These are phyloP conservation scores for Fusarium sp. DNA, from an alignment of 2,329 filamentous ascomycete genomes.

Conservation along the genomic window DNA sequence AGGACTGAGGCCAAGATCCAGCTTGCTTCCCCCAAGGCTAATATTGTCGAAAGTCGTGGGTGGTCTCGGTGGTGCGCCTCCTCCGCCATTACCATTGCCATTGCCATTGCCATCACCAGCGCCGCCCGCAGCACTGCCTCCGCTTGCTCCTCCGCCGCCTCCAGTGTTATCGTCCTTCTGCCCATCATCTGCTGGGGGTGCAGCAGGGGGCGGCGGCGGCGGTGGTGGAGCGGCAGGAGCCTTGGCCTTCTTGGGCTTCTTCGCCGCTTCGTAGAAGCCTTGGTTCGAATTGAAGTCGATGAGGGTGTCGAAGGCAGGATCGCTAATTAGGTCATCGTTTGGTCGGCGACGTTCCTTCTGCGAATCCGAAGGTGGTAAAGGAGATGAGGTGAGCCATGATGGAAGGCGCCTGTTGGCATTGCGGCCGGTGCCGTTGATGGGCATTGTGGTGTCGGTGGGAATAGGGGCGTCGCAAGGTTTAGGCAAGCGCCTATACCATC, in stretches of 20 bases:
- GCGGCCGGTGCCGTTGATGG: conserved; percentile 49
- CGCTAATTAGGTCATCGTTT: conserved; percentile 55
- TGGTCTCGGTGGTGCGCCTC: conserved; percentile 53
- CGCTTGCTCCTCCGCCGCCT: conserved; percentile 46
- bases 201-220: conserved; percentile 32
- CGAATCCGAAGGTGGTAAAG: conserved; percentile 36
- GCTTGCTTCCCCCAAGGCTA: conserved; percentile 70
- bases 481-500: conserved; percentile 50
- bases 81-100: conserved; percentile 52
- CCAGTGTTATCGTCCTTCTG: conserved; percentile 46
- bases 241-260: conserved; percentile 63
- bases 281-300: conserved; percentile 69
- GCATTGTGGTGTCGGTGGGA: conserved; percentile 42
- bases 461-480: conserved; percentile 39
- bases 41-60: conserved; percentile 64
- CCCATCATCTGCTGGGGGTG: conserved; percentile 39
- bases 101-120: conserved; percentile 49
- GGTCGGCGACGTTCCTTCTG: conserved; percentile 38
- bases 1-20: conserved; percentile 66
- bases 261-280: conserved; percentile 64
- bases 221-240: conserved; percentile 47
- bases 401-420: conserved; percentile 46
- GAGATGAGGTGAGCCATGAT: conserved; percentile 36
- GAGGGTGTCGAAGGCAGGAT: conserved; percentile 57
- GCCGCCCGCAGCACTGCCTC: conserved; percentile 51